Conservation (phyloP, 257 asterid species). For the Cruciata laevipes region DNA sequence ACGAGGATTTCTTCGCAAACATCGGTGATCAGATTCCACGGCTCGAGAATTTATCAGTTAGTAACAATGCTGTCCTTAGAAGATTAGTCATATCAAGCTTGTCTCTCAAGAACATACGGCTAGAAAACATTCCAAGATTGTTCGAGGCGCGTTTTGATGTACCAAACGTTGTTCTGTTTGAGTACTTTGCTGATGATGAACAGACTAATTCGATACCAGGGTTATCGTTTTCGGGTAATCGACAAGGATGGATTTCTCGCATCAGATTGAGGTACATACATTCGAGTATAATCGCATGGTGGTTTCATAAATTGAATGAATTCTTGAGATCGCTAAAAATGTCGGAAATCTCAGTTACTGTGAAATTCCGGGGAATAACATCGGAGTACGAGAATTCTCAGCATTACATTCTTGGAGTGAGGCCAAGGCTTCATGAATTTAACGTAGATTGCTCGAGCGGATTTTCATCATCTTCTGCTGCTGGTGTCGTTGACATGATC, state of each 20-base stretch:
- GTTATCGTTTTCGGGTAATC: not conserved
- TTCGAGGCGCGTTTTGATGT: not conserved
- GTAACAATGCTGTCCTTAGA: not conserved
- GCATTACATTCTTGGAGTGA: no score
- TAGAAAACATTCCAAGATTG: not conserved
- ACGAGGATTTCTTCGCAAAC: not conserved
- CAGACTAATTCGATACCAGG: not conserved
- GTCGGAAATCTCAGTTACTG: not conserved
- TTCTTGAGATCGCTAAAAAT: no score
- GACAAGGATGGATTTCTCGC: not conserved
- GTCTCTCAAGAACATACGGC: not conserved
- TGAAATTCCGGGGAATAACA: no score
- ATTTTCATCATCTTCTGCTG: not conserved
- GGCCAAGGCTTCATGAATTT: not conserved
- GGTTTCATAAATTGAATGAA: no score
- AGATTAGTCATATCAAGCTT: not conserved
- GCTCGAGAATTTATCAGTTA: not conserved
- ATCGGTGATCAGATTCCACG: not conserved
- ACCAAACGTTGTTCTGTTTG: not conserved
- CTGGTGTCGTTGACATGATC: not conserved
- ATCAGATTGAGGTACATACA: not conserved
- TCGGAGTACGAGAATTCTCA: no score
- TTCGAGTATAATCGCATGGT: no score
- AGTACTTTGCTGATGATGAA: not conserved
- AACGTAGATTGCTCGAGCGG: no score